Evolutionary conservation across 169 alveolate species (phyloP), one percentile per base, ranked within the genome.

Genomic region (Plasmodium adleri): DNA sequence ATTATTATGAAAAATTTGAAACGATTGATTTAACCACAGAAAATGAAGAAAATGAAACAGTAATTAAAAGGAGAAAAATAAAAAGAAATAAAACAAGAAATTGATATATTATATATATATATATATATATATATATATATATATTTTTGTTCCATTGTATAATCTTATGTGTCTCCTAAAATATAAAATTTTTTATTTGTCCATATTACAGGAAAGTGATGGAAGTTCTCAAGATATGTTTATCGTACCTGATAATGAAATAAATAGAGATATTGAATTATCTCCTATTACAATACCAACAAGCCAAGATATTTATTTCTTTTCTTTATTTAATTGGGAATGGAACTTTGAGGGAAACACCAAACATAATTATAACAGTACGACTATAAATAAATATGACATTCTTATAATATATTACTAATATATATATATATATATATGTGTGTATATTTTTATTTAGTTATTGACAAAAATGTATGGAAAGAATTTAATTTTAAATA

Each of bases 161-260:
- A 32, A 5, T 32, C 3, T 32, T 32, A 32, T 32, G 45, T 32
- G 45, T 32, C 45, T 32, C 1, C 45, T 32, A 32, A 32, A 5
- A 32, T 32, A 32, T 32, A 32, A 32, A 26, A 26, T 9, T 60
- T 63, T 75, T 67, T 54, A 62, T 24, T 52, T 62, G 9, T 32
- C 45, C 45, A 56, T 15, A 54, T 43, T 15, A 60, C 63, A 80
- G 90, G 90, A 80, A 67, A 80, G 90, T 59, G 90, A 80, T 45
- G 90, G 90, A 60, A 80, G 90, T 49, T 80, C 90, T 5, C 90
- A 80, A 80, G 90, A 80, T n/a, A 80, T 80, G 90, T 80, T 80
- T 70, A 80, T 80, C 28, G 90, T 80, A n/a, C 90, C 90, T 12
- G 90, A 80, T 67, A 80, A 80, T 45, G 90, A 80, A 67, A 28